phyloP scores from a whole-genome alignment of 768 basidiomycete genomes.

The Rhizopogon sp. region DNA sequence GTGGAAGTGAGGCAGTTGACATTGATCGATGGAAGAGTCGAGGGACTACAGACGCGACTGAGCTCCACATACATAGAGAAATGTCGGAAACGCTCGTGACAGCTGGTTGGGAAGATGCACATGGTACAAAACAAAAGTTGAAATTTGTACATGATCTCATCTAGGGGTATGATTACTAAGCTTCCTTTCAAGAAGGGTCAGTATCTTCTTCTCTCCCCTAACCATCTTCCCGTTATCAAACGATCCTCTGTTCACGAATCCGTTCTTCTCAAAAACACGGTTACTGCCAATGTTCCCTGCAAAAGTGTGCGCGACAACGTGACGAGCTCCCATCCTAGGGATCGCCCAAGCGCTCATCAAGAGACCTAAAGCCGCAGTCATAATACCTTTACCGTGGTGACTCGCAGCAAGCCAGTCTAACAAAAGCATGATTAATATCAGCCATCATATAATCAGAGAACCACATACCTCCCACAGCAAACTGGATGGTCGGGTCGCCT shows the following conservation, averaged over 20 bases:
- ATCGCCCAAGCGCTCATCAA: slow-evolving; percentile 57
- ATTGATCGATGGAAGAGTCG: not conserved
- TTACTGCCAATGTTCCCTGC: slow-evolving; percentile 55
- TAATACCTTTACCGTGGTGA: slow-evolving; percentile 66
- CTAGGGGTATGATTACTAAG: not conserved
- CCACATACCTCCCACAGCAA: slow-evolving; percentile 54
- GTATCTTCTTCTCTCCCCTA: slow-evolving; percentile 30
- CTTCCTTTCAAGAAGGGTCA: slow-evolving; percentile 34
- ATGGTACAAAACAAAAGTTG: not conserved
- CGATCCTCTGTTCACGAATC: slow-evolving; percentile 40
- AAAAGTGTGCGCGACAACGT: slow-evolving; percentile 40
- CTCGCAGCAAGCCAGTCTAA: slow-evolving; percentile 58
- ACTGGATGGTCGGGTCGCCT: slow-evolving; percentile 55
- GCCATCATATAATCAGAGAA: not conserved
- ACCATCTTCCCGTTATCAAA: slow-evolving; percentile 34
- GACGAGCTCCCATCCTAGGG: slow-evolving; percentile 51
- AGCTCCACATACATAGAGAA: slow-evolving; percentile 8
- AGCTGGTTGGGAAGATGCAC: not conserved
- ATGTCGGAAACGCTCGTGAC: too few species aligned
- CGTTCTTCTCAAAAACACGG: slow-evolving; percentile 64
- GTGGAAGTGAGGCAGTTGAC: slow-evolving; percentile 20
- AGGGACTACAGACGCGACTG: not conserved
- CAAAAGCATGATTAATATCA: not conserved
- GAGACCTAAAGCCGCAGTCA: slow-evolving; percentile 57
- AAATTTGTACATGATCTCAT: not conserved